Evolutionary conservation across 495 filamentous ascomycete genomes (phyloP).

Genomic region (Aspergillus indologenus): DNA sequence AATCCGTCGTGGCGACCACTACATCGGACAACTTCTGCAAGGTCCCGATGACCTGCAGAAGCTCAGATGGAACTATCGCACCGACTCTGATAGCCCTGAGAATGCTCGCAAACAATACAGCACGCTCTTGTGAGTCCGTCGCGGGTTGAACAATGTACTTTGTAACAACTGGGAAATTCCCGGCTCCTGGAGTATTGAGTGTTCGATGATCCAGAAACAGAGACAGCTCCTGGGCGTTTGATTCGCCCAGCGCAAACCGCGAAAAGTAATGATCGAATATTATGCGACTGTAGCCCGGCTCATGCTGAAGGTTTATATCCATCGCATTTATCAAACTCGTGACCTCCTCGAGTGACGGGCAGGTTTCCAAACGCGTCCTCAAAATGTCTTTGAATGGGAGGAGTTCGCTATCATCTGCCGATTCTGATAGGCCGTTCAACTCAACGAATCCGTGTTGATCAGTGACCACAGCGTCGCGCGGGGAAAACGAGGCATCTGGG

Average conservation of each 20-base stretch:
- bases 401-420: neutral
- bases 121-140: constrained; percentile 3
- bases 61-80: constrained; percentile 33
- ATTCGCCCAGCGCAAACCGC: constrained; percentile 9
- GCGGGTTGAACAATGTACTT: constrained; percentile 20
- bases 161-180: constrained; percentile 36
- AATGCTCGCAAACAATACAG: constrained; percentile 27
- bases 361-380: constrained; percentile 17
- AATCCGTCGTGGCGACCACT: neutral
- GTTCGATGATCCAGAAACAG: constrained; percentile 43
- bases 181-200: constrained; percentile 38
- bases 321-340: constrained; percentile 28
- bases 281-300: constrained; percentile 40
- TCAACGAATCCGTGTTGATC: neutral
- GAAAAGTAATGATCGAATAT: constrained; percentile 39
- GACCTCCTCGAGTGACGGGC: constrained; percentile 28
- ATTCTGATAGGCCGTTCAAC: neutral
- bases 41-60: constrained; percentile 30
- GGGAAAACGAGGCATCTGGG: neutral
- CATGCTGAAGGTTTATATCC: constrained; percentile 35
- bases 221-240: constrained; percentile 25
- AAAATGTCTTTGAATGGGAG: constrained; percentile 8
- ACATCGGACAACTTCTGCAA: constrained; percentile 2
- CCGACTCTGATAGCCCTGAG: constrained; percentile 40
- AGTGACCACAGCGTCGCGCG: neutral